Conservation (phyloP, 1,284 basidiomycete species). For the Fomitiporia mediterranea region DNA sequence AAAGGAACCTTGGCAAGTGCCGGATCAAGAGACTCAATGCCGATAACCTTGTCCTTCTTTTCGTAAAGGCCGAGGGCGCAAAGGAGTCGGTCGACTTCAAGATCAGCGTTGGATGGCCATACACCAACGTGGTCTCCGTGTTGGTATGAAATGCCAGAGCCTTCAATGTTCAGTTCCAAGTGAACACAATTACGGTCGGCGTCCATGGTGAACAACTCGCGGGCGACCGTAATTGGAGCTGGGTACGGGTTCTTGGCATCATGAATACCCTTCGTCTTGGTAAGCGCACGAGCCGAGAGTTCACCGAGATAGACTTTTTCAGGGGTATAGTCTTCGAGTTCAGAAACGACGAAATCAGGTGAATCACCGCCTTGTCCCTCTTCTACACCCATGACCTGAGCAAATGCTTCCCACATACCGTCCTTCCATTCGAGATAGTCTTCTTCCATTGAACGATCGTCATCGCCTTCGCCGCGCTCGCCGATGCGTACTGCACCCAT, state of each 20-base stretch:
- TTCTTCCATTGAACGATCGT: conserved; percentile 99
- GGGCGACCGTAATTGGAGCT: conserved; percentile 72
- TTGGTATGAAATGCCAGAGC: conserved; percentile 96
- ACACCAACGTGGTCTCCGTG: conserved; percentile 97
- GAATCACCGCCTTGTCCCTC: conserved; percentile 95
- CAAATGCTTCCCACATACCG: conserved; percentile 89
- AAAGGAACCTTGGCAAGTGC: conserved; percentile 98
- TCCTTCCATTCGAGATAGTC: conserved; percentile 99
- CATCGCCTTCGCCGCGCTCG: conserved; percentile 92
- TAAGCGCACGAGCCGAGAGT: conserved; percentile 86
- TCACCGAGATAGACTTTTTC: conserved; percentile 93
- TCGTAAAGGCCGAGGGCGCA: conserved; percentile 79
- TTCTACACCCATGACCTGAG: conserved; percentile 79
- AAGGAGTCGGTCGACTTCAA: conserved; percentile 88
- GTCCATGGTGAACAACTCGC: conserved; percentile 78
- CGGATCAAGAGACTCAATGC: conserved; percentile 94
- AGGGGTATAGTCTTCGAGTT: conserved; percentile 64
- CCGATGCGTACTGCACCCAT: conserved; percentile 89
- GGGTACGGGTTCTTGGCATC: conserved; percentile 97
- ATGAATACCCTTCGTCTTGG: conserved; percentile 87
- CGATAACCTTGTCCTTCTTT: conserved; percentile 78
- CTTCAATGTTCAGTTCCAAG: conserved; percentile 91
- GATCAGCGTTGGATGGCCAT: conserved; percentile 93
- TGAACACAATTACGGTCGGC: conserved; percentile 92
- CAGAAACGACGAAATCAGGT: conserved; percentile 91